Base-by-base conservation (phyloP, 2,329 filamentous ascomycete species). In the Septoria linicola region DNA sequence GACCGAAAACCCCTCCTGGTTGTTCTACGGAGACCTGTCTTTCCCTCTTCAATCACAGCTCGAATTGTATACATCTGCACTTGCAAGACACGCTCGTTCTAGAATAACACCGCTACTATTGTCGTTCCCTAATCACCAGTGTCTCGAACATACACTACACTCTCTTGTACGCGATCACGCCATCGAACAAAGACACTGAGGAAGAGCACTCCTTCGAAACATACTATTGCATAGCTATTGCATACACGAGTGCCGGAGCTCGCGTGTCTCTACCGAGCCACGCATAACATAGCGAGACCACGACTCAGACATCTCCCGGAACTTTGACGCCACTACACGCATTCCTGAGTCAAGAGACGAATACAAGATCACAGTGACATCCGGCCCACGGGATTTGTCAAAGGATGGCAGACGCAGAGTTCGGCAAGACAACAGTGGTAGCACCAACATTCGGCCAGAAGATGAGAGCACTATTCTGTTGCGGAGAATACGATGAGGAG, bases 381-480 rank as follows among this genome's bases (percentile, higher is more conserved):
- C 19, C 39, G 20, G 43, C 27, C 40, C 30, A 23, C 19, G 21
- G 6, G 30, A 21, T 8, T n/a, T 17, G 21, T 23, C 41, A 19
- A 39, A 51, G 14, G 32, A 53, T 36, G 47, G 45, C 34, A 37
- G 32, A 32, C 25, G 32, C 32, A 37, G 34, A 47, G 11, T 47
- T 47, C 7, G 34, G 27, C 17, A 14, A 39, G 16, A 6, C 34
- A 19, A 16, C 16, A 10, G 34, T 34, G 16, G 35, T 50, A 46
- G 41, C 42, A 49, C 31, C 31, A 51, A 50, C 44, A 25, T 55
- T 58, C 50, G 47, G 57, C 37, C 44, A 44, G 8, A 61, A 53
- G 34, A 50, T 60, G 41, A 58, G 52, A 41, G 41, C 48, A 32
- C 51, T 62, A 34, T 57, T 64, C 8, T 61, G 59, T 50, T 62